phyloP scores from a whole-genome alignment of 768 basidiomycete species.

The Suillus lakei region DNA sequence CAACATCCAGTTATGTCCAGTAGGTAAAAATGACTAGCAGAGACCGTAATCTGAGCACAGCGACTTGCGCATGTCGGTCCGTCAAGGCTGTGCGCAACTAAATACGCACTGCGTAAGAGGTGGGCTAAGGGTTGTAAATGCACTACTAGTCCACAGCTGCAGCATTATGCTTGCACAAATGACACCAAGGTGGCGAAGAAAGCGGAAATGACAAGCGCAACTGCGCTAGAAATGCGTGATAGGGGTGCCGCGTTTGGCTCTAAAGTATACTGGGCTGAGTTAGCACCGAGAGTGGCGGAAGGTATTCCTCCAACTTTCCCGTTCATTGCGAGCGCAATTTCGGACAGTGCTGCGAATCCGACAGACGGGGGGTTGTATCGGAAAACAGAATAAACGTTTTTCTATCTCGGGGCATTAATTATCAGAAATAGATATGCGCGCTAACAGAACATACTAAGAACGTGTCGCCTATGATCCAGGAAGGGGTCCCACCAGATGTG shows the following conservation, averaged over 20 bases:
- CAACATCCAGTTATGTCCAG: neutral
- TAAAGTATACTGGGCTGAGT: slow-evolving; percentile 12
- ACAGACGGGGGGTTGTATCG: slow-evolving; percentile 52
- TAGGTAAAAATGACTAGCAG: neutral
- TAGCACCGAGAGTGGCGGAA: slow-evolving; percentile 25
- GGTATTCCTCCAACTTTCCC: slow-evolving; percentile 25
- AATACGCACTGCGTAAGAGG: too few relatives aligned
- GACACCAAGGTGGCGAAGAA: slow-evolving; percentile 14
- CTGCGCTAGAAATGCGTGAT: slow-evolving; percentile 5
- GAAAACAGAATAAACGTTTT: slow-evolving; percentile 62
- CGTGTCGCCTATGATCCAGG: slow-evolving; percentile 92
- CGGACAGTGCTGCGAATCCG: slow-evolving; percentile 52
- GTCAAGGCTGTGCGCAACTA: neutral
- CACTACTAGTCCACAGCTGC: neutral
- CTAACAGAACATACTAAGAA: slow-evolving; percentile 55
- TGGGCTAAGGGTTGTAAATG: neutral
- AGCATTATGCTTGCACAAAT: neutral
- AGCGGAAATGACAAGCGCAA: slow-evolving; percentile 14
- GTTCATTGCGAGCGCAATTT: slow-evolving; percentile 29
- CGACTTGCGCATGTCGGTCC: neutral
- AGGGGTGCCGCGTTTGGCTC: slow-evolving; percentile 19
- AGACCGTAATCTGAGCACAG: neutral
- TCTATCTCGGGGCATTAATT: slow-evolving; percentile 32
- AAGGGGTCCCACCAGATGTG: slow-evolving; percentile 53
- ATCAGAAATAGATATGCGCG: neutral